phyloP scores from a whole-genome alignment of 257 asterid genomes.

The Solanum sitiens region DNA sequence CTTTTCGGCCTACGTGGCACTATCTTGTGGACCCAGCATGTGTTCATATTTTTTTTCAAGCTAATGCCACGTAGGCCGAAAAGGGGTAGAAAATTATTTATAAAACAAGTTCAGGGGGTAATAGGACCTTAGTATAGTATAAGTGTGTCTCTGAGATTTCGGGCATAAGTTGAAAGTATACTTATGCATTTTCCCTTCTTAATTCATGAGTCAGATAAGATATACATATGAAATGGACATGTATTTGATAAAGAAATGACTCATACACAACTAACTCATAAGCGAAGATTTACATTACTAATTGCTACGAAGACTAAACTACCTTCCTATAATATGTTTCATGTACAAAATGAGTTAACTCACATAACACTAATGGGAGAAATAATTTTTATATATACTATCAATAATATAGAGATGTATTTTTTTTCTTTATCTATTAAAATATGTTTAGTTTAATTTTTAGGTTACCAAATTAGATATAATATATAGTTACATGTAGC shows the following conservation, averaged over 20 bases:
- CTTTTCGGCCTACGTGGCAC: too few species aligned
- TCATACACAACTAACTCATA: not conserved
- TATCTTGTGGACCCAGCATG: too few species aligned
- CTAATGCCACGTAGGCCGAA: too few species aligned
- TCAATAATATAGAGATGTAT: not conserved
- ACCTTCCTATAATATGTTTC: not conserved
- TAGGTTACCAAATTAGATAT: not conserved
- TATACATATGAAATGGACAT: not conserved
- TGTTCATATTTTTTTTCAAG: too few species aligned
- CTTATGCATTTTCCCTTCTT: not conserved
- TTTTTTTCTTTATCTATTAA: too few species aligned
- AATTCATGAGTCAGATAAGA: not conserved
- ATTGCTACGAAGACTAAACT: not conserved
- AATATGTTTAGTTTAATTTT: too few species aligned
- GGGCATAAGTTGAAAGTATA: too few species aligned
- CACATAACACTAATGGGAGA: not conserved
- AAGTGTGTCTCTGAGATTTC: too few species aligned
- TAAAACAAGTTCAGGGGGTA: too few species aligned
- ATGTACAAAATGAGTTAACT: not conserved
- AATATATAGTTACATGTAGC: too few species aligned
- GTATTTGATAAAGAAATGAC: not conserved
- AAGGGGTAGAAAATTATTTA: too few species aligned
- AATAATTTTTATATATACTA: not conserved
- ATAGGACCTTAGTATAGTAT: too few species aligned
- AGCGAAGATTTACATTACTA: not conserved